These are phyloP conservation scores for Macrotyloma uniflorum DNA, from an alignment of 306 rosid species.

Conservation along the genomic window DNA sequence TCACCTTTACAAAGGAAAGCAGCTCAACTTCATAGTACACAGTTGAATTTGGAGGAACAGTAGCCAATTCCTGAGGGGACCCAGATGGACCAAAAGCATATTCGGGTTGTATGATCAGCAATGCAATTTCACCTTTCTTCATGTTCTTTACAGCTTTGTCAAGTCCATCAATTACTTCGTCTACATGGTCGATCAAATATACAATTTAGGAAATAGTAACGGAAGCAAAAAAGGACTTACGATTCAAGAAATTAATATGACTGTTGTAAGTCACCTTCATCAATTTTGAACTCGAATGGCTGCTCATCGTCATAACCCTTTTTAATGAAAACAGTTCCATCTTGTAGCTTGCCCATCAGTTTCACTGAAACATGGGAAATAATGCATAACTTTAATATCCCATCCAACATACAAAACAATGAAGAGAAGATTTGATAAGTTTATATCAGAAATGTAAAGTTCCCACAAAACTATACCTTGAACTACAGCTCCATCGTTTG, in stretches of 20 bases:
- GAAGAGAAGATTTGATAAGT: neutral
- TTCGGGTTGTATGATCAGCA: conserved; percentile 71
- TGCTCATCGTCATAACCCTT: conserved; percentile 80
- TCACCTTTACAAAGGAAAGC: conserved; percentile 76
- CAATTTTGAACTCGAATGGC: conserved; percentile 76
- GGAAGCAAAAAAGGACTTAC: neutral
- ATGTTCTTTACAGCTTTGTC: conserved; percentile 78
- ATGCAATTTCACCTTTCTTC: conserved; percentile 92
- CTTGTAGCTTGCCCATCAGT: conserved; percentile 76
- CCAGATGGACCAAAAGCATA: conserved; percentile 79
- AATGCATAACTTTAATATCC: neutral
- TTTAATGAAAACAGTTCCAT: conserved; percentile 72
- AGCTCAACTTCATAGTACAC: conserved; percentile 79
- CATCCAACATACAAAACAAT: neutral
- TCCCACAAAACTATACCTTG: conserved; percentile 45
- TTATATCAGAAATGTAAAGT: neutral
- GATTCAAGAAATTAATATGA: neutral
- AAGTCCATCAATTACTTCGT: conserved; percentile 91
- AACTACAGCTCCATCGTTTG: conserved; percentile 85
- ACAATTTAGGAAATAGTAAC: neutral
- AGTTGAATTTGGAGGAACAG: conserved; percentile 78
- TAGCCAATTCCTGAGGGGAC: conserved; percentile 67
- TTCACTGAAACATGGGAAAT: conserved; percentile 53
- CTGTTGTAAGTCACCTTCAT: conserved; percentile 57
- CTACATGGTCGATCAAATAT: conserved; percentile 37